Evolutionary conservation across 2,329 filamentous ascomycete genomes (phyloP), one percentile per base, ranked within the genome.

Genomic region (Chrysosporium queenslandicum): DNA sequence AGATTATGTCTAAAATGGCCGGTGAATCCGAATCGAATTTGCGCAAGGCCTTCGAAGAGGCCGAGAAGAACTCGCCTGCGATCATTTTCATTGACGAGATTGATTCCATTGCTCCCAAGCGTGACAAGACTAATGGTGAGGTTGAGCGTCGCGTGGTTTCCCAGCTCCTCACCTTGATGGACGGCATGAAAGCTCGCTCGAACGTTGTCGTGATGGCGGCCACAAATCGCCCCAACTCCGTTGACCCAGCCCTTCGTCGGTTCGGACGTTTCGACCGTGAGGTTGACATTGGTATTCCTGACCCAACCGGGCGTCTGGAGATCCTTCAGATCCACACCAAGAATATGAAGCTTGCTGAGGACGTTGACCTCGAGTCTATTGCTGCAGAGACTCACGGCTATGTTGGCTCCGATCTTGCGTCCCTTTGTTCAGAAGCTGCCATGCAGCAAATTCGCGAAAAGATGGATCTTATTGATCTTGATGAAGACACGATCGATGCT

Each of bases 391-490:
- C 92, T 43, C 92, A 98, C 77, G 92, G 92, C 75, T 98, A 97
- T 64, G 92, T 98, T 60, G 92, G 92, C 77, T 97, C 92, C 29
- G 92, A 98, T 84, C 78, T 98, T 70, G 92, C 92, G 55, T 94
- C 92, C 27, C 87, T 98, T 56, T 98, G 92, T 76, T 98, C 92
- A 5, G 92, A 98, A 74, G 92, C 92, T 68, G 92, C 92, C 58
- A 98, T 98, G 92, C 92, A 98, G 73, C 92, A 98, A 76, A 98
- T 98, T 72, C 91, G 92, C 76, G 92, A 98, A 76, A 98, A 98
- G 85, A 98, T 98, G 92, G 92, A 98, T 68, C 81, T 98, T 59
- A 98, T 98, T 61, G 92, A 98, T 72, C 80, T 98, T 30, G 92
- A 98, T 59, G 92, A 98, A 75, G 92, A 98, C 67, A 98, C 92